phyloP scores from a whole-genome alignment of 768 basidiomycete genomes.

The Exidia glandulosa region DNA sequence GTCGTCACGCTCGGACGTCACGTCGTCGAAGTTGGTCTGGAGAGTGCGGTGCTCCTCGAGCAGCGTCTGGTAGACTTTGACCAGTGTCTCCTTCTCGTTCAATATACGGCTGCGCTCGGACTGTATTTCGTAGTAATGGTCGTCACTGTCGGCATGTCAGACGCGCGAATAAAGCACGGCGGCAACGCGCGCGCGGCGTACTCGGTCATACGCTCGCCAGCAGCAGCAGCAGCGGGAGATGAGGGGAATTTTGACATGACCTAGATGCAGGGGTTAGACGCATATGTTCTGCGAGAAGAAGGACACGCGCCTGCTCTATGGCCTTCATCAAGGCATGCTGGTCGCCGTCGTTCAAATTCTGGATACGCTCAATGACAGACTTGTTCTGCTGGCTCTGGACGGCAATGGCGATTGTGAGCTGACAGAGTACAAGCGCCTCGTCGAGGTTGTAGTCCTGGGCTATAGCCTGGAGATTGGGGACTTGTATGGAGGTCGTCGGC shows the following conservation, averaged over 20 bases:
- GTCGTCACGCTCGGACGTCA: slow-evolving; percentile 69
- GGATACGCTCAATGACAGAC: slow-evolving; percentile 82
- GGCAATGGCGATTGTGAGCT: slow-evolving; percentile 72
- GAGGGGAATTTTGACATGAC: slow-evolving; percentile 67
- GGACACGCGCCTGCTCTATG: slow-evolving; percentile 62
- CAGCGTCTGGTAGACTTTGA: slow-evolving; percentile 68
- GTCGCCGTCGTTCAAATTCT: slow-evolving; percentile 66
- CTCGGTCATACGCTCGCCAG: slow-evolving; percentile 69
- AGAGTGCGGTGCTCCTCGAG: slow-evolving; percentile 65
- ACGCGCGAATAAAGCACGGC: neutral
- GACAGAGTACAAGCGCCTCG: slow-evolving; percentile 65
- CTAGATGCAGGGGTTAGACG: slow-evolving; percentile 23
- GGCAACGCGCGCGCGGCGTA: slow-evolving; percentile 27
- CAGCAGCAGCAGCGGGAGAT: slow-evolving; percentile 34
- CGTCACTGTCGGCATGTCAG: slow-evolving; percentile 41
- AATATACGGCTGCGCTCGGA: slow-evolving; percentile 66
- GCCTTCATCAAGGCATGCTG: slow-evolving; percentile 89
- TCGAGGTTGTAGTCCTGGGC: slow-evolving; percentile 61
- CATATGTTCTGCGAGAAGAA: neutral
- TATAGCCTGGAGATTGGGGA: slow-evolving; percentile 79
- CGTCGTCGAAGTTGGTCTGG: slow-evolving; percentile 70
- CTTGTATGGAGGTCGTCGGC: slow-evolving; percentile 64
- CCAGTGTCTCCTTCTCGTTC: slow-evolving; percentile 76
- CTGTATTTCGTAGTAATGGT: slow-evolving; percentile 81
- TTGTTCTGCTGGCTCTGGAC: slow-evolving; percentile 86